Evolutionary conservation across 352 stramenopile genomes (phyloP).

Genomic region (Pythium grandisporangium): DNA sequence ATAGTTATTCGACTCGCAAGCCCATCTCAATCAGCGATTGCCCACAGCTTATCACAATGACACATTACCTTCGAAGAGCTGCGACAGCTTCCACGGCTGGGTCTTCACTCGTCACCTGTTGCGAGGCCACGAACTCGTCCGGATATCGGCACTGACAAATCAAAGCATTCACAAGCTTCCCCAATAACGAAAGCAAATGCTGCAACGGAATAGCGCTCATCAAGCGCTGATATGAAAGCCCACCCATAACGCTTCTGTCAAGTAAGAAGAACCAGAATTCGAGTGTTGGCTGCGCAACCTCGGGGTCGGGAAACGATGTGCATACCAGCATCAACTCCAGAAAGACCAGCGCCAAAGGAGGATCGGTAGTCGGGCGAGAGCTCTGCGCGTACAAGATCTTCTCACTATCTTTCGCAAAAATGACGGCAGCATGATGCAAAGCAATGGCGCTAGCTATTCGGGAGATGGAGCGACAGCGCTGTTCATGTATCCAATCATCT

Average conservation of each 20-base stretch:
- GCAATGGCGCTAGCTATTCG: conserved; percentile 12
- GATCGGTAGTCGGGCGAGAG: not conserved
- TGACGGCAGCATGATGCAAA: conserved; percentile 9
- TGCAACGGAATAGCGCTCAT: conserved; percentile 14
- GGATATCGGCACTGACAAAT: conserved; percentile 63
- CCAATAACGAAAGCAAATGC: conserved; percentile 33
- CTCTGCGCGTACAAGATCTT: conserved; percentile 1
- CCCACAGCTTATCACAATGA: too few relatives aligned
- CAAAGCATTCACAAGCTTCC: conserved; percentile 55
- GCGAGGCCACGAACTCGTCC: conserved; percentile 34
- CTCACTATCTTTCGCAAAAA: conserved; percentile 8
- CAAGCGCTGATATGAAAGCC: conserved; percentile 31
- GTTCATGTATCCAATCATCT: too few relatives aligned
- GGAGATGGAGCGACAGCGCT: conserved; percentile 8
- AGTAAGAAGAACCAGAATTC: conserved; percentile 88
- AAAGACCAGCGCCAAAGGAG: conserved; percentile 14
- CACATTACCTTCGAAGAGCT: conserved; percentile 38
- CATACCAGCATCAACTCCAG: conserved; percentile 57
- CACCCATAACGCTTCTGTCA: conserved; percentile 39
- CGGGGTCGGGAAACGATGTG: conserved; percentile 37
- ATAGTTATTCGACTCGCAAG: too few relatives aligned
- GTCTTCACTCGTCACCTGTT: conserved; percentile 49
- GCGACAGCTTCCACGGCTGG: conserved; percentile 40
- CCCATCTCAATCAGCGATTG: too few relatives aligned
- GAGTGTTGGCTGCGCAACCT: conserved; percentile 59